These are phyloP conservation scores for Ganoderma sinense DNA, from an alignment of 1,284 basidiomycete genomes.

Conservation along the genomic window DNA sequence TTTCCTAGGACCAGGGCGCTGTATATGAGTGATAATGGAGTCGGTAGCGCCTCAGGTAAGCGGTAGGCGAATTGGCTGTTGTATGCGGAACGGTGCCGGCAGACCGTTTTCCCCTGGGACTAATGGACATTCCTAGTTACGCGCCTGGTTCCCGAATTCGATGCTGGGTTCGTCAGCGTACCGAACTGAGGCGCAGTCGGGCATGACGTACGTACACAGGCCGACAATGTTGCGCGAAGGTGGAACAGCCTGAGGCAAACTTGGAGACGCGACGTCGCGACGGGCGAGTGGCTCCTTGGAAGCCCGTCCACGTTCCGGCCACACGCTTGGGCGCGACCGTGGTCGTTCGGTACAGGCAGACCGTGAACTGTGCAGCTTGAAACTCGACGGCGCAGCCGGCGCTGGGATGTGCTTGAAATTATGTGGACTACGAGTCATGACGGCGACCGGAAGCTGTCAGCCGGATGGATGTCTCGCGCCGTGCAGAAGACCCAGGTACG, in stretches of 20 bases:
- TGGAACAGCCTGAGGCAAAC: neutral
- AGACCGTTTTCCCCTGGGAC: neutral
- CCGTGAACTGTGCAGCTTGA: constrained; percentile 1
- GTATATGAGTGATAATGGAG: neutral
- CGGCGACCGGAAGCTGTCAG: neutral
- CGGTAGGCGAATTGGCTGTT: neutral
- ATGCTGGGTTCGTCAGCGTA: neutral
- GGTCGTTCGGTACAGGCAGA: neutral
- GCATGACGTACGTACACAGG: neutral
- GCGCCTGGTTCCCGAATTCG: neutral
- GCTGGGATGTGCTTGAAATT: neutral
- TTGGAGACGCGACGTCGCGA: neutral
- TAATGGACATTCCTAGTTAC: neutral
- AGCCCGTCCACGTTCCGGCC: constrained; percentile 5
- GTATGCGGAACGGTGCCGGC: neutral
- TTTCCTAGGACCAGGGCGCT: neutral
- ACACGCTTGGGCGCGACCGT: constrained; percentile 4
- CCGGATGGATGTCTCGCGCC: neutral
- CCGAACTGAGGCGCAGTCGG: neutral
- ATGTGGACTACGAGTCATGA: neutral
- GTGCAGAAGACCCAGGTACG: neutral
- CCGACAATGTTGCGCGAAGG: neutral
- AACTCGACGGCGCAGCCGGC: neutral
- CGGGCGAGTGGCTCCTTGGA: neutral
- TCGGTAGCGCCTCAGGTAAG: neutral